phyloP scores from a whole-genome alignment of 306 rosid species.

The Medicago arabica region DNA sequence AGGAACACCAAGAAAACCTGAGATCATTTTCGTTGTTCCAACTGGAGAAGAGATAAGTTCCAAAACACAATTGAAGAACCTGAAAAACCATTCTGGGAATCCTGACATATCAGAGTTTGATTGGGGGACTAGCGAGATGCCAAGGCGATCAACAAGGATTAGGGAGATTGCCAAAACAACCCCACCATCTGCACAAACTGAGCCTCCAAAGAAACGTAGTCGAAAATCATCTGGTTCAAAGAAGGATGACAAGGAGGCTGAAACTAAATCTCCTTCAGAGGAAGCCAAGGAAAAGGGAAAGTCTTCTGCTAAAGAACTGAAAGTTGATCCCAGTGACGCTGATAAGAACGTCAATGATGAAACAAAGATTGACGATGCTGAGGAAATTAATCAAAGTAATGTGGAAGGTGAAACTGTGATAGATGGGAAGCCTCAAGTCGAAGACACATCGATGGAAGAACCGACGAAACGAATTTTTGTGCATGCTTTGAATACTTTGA shows the following conservation, averaged over 20 bases:
- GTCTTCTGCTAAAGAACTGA: slow-evolving; percentile 47
- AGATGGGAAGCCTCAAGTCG: slow-evolving; percentile 37
- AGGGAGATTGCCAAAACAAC: slow-evolving; percentile 76
- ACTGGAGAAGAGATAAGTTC: slow-evolving; percentile 80
- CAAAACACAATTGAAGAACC: slow-evolving; percentile 78
- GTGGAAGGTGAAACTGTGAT: slow-evolving; percentile 36
- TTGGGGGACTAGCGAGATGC: slow-evolving; percentile 92
- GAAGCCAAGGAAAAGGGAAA: slow-evolving; percentile 36
- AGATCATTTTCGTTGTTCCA: slow-evolving; percentile 77
- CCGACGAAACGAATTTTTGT: neutral
- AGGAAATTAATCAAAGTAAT: slow-evolving; percentile 43
- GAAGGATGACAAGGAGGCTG: slow-evolving; percentile 61
- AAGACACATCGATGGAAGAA: slow-evolving; percentile 34
- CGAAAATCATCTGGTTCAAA: slow-evolving; percentile 69
- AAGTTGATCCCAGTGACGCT: slow-evolving; percentile 26
- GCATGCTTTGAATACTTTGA: slow-evolving; percentile 17
- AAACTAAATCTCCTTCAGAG: slow-evolving; percentile 51
- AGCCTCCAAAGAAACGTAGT: slow-evolving; percentile 72
- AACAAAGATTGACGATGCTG: slow-evolving; percentile 26
- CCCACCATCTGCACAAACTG: slow-evolving; percentile 63
- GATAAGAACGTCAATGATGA: slow-evolving; percentile 9
- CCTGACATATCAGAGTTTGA: slow-evolving; percentile 81
- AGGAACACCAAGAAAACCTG: slow-evolving; percentile 79
- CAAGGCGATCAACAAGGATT: slow-evolving; percentile 89
- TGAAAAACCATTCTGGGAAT: slow-evolving; percentile 76